A percentile compares a stretch with the other conserved stretches of the same genome.
phyloP scores from a whole-genome alignment of 768 basidiomycete species.

The Mycena leptocephala region DNA sequence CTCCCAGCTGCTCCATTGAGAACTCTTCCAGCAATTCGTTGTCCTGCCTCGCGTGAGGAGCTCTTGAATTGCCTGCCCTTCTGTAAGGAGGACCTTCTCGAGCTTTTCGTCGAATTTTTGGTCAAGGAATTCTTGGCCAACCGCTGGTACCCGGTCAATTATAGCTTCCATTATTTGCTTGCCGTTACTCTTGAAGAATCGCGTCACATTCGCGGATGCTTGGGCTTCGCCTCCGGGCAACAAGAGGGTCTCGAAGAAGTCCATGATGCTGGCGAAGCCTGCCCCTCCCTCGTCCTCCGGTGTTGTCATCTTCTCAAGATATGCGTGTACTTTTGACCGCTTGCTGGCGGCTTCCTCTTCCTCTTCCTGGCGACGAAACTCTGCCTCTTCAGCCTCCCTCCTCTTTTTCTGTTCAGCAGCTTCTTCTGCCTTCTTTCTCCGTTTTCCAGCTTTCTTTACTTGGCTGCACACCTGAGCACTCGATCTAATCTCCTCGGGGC shows the following conservation, averaged over 20 bases:
- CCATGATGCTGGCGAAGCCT: not conserved
- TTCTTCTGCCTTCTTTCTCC: too few relatives aligned
- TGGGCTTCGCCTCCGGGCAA: not conserved
- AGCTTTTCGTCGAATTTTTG: not conserved
- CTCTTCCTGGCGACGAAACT: too few relatives aligned
- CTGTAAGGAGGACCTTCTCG: not conserved
- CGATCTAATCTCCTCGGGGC: too few relatives aligned
- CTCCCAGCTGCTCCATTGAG: slow-evolving; percentile 19
- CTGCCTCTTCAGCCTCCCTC: too few relatives aligned
- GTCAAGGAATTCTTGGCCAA: slow-evolving; percentile 8
- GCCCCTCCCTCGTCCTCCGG: slow-evolving; percentile 5
- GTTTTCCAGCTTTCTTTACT: too few relatives aligned
- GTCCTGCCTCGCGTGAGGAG: not conserved
- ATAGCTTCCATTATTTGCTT: not conserved
- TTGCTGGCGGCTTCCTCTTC: too few relatives aligned
- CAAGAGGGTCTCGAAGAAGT: not conserved
- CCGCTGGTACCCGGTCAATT: slow-evolving; percentile 1
- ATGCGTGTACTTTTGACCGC: too few relatives aligned
- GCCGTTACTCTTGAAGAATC: not conserved
- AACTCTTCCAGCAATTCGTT: slow-evolving; percentile 12
- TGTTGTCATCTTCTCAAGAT: not conserved
- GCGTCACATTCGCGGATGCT: not conserved
- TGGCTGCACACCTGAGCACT: too few relatives aligned
- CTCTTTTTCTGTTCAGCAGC: too few relatives aligned
- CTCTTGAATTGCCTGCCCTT: slow-evolving; percentile 24